Base-by-base conservation (phyloP, 1,284 basidiomycete species). In the Mrakiaceae sp. region DNA sequence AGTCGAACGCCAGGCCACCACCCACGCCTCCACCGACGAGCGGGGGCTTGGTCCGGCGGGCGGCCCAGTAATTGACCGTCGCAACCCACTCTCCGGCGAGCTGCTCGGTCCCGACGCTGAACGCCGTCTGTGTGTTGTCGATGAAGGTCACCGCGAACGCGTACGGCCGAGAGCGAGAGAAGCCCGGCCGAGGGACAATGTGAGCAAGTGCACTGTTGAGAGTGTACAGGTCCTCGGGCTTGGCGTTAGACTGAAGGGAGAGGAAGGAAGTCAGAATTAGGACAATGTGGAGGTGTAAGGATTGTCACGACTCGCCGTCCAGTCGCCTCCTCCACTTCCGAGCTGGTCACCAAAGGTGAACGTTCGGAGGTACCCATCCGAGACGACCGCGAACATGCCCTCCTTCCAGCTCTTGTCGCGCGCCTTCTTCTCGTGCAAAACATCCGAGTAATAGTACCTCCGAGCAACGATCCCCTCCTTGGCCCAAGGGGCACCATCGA, bases 51-150 rank as follows among this genome's bases (percentile, higher is more conserved):
- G 88, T 92, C 68, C 84, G 86, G 47, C 94, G 81, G 0, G 95
- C 95, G 0, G 95, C 91, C 93, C 94, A 98, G 75, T 98, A 98
- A 78, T 98, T 98, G 82, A 94, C 98, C 0, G 95, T 96, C 47
- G 88, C 87, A 7, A 97, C 93, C 95, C 95, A 98, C 75, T 98
- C 95, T 72, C 90, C 88, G 50, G 97, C 92, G 16, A 98, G 83
- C 70, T 97, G 94, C 72, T 96, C 94, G 2, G 95, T 98, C 1
- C 95, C 95, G 0, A 95, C 91, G 76, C 98, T 94, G 81, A 96
- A 97, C 79, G 97, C 94, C 76, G 87, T 94, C 14, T 92, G 88
- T 5, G 86, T 90, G 27, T 93, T 93, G 68, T 84, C 85, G 0
- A 94, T 81, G 55, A 95, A 80, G 0, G 91, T 94, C 52, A 98